A percentile compares a stretch with the other conserved stretches of the same genome.
phyloP scores from a whole-genome alignment of 768 basidiomycete genomes.

The Saitozyma sp. region DNA sequence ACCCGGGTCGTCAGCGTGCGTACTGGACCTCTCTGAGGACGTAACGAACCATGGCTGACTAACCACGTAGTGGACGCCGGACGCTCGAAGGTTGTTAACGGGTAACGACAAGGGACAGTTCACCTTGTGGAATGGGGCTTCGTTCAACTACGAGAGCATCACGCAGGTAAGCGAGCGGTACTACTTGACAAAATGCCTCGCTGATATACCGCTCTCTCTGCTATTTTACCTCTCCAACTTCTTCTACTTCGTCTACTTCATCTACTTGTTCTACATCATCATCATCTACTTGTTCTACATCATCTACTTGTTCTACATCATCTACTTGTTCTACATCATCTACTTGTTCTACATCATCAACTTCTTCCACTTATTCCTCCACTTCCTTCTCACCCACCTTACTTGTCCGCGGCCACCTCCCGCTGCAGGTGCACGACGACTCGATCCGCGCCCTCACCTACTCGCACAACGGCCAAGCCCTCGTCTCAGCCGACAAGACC shows the following conservation, averaged over 20 bases:
- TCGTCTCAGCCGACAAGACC: slow-evolving; percentile 87
- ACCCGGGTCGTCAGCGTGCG: slow-evolving; percentile 91
- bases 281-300: too few species aligned
- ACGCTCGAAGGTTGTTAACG: slow-evolving; percentile 86
- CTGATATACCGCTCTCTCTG: too few species aligned
- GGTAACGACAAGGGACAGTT: slow-evolving; percentile 97
- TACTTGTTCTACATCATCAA: too few species aligned
- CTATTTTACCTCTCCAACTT: too few species aligned
- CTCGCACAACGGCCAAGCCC: slow-evolving; percentile 88
- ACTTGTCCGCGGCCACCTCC: not conserved
- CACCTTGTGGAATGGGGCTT: slow-evolving; percentile 97
- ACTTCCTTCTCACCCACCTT: too few species aligned
- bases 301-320: too few species aligned
- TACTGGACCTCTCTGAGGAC: slow-evolving; percentile 27
- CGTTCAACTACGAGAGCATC: slow-evolving; percentile 99
- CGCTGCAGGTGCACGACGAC: slow-evolving; percentile 76
- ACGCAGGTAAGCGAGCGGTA: slow-evolving; percentile 62
- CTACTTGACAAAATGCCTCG: too few species aligned
- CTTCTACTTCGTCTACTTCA: too few species aligned
- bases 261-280: too few species aligned
- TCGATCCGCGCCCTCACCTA: slow-evolving; percentile 87
- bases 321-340: too few species aligned
- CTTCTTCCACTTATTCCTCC: too few species aligned
- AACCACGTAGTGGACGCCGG: slow-evolving; percentile 85
- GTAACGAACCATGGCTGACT: slow-evolving; percentile 5